phyloP scores from a whole-genome alignment of 1,284 basidiomycete genomes.

The Austroboletus novae-zelandiae region DNA sequence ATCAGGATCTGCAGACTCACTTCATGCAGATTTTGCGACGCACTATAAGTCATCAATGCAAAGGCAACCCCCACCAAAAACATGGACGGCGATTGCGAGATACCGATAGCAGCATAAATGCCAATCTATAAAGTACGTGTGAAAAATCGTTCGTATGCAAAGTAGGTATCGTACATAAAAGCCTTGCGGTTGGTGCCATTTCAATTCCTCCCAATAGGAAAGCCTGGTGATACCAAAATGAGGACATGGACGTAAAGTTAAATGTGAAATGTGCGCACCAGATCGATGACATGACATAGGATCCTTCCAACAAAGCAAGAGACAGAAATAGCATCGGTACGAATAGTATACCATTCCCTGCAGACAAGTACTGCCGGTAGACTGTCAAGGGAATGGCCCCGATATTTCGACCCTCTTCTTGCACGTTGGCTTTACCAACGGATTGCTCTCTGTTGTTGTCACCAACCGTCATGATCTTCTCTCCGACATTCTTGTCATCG shows the following conservation, averaged over 20 bases:
- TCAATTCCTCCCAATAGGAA: constrained; percentile 67
- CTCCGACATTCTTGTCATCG: constrained; percentile 24
- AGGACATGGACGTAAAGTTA: background rate
- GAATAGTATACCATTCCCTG: constrained; percentile 53
- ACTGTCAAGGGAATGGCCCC: constrained; percentile 51
- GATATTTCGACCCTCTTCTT: constrained; percentile 50
- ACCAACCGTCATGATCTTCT: constrained; percentile 25
- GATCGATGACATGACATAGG: constrained; percentile 63
- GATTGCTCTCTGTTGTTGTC: constrained; percentile 29
- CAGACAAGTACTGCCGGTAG: constrained; percentile 57
- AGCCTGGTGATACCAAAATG: constrained; percentile 42
- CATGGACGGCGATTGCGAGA: constrained; percentile 46
- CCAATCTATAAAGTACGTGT: constrained; percentile 50
- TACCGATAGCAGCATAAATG: constrained; percentile 58
- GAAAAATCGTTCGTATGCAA: background rate
- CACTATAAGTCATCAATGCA: constrained; percentile 62
- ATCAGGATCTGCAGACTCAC: constrained; percentile 4
- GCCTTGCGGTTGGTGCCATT: constrained; percentile 51
- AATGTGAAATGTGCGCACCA: constrained; percentile 39
- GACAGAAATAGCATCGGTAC: constrained; percentile 54
- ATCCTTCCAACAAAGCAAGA: constrained; percentile 55
- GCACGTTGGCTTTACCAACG: constrained; percentile 35
- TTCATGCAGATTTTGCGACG: constrained; percentile 39
- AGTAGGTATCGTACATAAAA: constrained; percentile 52
- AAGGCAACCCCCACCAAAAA: constrained; percentile 58